Evolutionary conservation across 2,329 filamentous ascomycete species (phyloP).

Genomic region (Aspergillus alliaceus): DNA sequence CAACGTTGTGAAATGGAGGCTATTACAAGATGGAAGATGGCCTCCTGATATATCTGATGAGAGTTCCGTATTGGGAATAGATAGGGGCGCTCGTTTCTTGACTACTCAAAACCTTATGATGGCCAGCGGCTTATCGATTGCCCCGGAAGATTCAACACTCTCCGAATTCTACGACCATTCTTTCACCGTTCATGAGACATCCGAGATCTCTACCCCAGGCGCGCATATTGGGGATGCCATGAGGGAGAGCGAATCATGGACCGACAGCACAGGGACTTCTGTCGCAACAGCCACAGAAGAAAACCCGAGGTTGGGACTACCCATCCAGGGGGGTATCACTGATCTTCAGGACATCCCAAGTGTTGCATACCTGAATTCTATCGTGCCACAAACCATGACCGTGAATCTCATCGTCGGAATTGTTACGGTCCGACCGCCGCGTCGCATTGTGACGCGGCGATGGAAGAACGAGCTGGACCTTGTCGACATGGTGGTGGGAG

Average conservation of each 20-base stretch:
- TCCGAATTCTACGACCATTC: conserved; percentile 78
- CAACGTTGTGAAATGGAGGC: conserved; percentile 29
- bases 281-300: conserved; percentile 14
- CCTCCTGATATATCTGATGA: conserved; percentile 8
- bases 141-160: conserved; percentile 40
- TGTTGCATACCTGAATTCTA: conserved; percentile 62
- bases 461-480: conserved; percentile 60
- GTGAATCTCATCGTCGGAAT: conserved; percentile 80
- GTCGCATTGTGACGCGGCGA: conserved; percentile 63
- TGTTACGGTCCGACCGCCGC: conserved; percentile 67
- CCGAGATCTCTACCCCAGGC: conserved; percentile 25
- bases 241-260: conserved; percentile 25
- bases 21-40: conserved; percentile 23
- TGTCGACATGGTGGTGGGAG: conserved; percentile 76
- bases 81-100: conserved; percentile 28
- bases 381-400: conserved; percentile 77
- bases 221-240: conserved; percentile 19
- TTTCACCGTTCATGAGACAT: conserved; percentile 66
- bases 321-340: conserved; percentile 52
- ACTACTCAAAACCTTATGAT: conserved; percentile 29
- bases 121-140: conserved; percentile 8
- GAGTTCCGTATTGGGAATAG: not conserved
- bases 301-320: conserved; percentile 15
- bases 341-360: conserved; percentile 70
- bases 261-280: conserved; percentile 21